phyloP scores from a whole-genome alignment of 2,329 filamentous ascomycete species.

The Penicillium glabrum region DNA sequence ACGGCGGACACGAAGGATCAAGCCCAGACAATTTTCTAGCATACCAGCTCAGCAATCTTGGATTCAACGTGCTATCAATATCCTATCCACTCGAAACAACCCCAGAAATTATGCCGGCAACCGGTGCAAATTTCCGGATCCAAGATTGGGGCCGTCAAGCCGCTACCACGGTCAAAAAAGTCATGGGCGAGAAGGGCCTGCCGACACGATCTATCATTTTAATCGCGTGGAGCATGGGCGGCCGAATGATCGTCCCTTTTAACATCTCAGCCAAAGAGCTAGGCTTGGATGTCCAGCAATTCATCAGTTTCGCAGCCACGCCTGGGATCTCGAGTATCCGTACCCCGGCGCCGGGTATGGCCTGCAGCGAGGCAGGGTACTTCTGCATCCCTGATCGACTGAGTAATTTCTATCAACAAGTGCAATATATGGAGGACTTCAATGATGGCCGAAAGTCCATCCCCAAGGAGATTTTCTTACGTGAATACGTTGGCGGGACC shows the following conservation, averaged over 20 bases:
- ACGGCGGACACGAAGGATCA: slow-evolving; percentile 19
- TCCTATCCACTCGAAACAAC: slow-evolving; percentile 21
- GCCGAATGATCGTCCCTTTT: slow-evolving; percentile 16
- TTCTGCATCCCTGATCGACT: slow-evolving; percentile 2
- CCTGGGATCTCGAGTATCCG: slow-evolving; percentile 13
- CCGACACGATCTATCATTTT: slow-evolving; percentile 5
- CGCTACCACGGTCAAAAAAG: slow-evolving; percentile 8
- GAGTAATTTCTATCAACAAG: slow-evolving; percentile 5
- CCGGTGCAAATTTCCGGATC: slow-evolving; percentile 12
- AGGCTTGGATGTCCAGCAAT: slow-evolving; percentile 10
- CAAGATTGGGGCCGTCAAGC: slow-evolving; percentile 21
- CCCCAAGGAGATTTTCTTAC: slow-evolving; percentile 5
- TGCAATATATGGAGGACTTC: background rate
- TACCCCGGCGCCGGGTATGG: background rate
- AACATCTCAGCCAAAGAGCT: slow-evolving; percentile 10
- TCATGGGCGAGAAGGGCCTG: slow-evolving; percentile 10
- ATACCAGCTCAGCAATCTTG: slow-evolving; percentile 16
- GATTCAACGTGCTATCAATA: slow-evolving; percentile 17
- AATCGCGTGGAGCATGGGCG: slow-evolving; percentile 17
- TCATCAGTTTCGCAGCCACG: slow-evolving; percentile 14
- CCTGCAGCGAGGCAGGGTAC: slow-evolving; percentile 4
- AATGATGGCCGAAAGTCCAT: background rate
- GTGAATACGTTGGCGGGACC: slow-evolving; percentile 15
- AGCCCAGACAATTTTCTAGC: slow-evolving; percentile 15
- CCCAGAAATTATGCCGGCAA: slow-evolving; percentile 13